phyloP scores from a whole-genome alignment of 129 eudicot species.

The Centrapalus pauciflorus region DNA sequence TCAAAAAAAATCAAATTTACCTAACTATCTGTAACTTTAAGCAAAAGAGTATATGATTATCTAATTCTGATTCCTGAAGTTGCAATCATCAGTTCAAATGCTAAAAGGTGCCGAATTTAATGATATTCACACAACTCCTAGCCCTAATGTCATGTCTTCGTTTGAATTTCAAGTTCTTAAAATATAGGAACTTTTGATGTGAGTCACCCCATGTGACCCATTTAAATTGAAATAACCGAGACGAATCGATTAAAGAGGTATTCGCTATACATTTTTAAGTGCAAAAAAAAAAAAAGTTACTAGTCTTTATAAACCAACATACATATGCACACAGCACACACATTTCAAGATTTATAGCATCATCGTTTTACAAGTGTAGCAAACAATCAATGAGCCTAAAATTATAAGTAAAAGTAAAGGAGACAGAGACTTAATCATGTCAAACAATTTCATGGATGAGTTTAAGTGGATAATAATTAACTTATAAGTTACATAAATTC shows the following conservation, averaged over 20 bases:
- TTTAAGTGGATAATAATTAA: slow-evolving; percentile 6
- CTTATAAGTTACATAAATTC: slow-evolving; percentile 13
- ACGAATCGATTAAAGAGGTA: not conserved
- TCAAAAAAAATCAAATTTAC: no score
- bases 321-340: slow-evolving; percentile 4
- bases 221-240: not conserved
- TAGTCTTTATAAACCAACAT: not conserved
- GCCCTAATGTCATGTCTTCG: not conserved
- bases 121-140: no score
- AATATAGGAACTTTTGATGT: not conserved
- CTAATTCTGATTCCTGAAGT: no score
- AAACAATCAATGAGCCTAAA: not conserved
- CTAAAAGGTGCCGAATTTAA: no score
- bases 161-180: not conserved
- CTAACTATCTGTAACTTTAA: no score
- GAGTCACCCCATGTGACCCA: no score
- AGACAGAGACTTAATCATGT: not conserved
- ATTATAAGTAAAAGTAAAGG: not conserved
- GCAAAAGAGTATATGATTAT: no score
- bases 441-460: not conserved
- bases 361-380: not conserved
- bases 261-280: not conserved
- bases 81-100: no score
- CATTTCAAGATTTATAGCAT: slow-evolving; percentile 2
- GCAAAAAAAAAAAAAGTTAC: not conserved